These are phyloP conservation scores for Parastagonospora avenae DNA, from an alignment of 2,329 filamentous ascomycete genomes.

Conservation along the genomic window DNA sequence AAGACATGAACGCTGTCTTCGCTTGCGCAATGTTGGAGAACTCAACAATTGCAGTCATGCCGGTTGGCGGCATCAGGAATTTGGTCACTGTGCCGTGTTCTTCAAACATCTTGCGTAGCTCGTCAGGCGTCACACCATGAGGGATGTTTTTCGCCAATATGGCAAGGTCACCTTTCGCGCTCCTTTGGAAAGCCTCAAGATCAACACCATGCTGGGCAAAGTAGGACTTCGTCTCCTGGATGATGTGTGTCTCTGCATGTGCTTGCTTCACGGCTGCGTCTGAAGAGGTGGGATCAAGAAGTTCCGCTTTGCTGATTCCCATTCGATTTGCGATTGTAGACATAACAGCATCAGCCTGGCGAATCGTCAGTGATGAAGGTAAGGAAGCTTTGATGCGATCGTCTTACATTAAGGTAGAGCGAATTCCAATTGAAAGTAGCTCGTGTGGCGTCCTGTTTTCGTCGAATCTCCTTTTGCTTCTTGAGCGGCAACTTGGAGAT, in stretches of 20 bases:
- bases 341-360: slow-evolving; percentile 79
- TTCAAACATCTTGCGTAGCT: slow-evolving; percentile 80
- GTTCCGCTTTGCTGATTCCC: slow-evolving; percentile 86
- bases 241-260: slow-evolving; percentile 92
- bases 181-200: slow-evolving; percentile 85
- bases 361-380: not conserved
- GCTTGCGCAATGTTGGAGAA: slow-evolving; percentile 80
- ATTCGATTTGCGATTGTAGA: slow-evolving; percentile 84
- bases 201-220: slow-evolving; percentile 88
- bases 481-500: slow-evolving; percentile 92
- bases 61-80: slow-evolving; percentile 89
- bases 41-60: slow-evolving; percentile 92
- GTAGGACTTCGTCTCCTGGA: slow-evolving; percentile 94
- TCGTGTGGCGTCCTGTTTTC: slow-evolving; percentile 78
- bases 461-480: slow-evolving; percentile 89
- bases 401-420: slow-evolving; percentile 88
- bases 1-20: slow-evolving; percentile 78
- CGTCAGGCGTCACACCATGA: slow-evolving; percentile 77
- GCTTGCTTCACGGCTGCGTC: slow-evolving; percentile 96
- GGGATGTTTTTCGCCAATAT: slow-evolving; percentile 96
- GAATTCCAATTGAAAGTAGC: slow-evolving; percentile 96
- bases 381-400: not conserved
- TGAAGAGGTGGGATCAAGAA: slow-evolving; percentile 93
- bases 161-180: slow-evolving; percentile 80
- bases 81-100: slow-evolving; percentile 81